phyloP scores from a whole-genome alignment of 2,329 filamentous ascomycete genomes.

The Neonectria hederae region DNA sequence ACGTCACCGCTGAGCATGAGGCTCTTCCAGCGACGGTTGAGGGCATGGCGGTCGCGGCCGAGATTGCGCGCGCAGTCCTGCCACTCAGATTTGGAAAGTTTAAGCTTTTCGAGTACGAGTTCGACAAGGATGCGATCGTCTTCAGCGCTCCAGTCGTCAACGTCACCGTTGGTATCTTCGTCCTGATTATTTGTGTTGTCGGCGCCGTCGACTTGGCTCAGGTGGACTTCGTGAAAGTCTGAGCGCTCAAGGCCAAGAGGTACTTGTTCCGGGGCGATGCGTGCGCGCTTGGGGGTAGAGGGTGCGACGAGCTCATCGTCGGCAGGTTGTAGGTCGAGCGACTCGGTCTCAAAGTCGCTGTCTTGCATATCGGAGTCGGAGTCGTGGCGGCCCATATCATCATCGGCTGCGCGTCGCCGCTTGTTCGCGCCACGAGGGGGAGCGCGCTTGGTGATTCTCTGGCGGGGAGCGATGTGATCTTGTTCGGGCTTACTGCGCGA shows the following conservation, averaged over 20 bases:
- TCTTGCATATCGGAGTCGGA: constrained; percentile 41
- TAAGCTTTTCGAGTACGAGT: constrained; percentile 72
- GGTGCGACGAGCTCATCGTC: constrained; percentile 46
- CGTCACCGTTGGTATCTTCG: constrained; percentile 56
- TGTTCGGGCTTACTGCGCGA: constrained; percentile 49
- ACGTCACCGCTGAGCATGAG: constrained; percentile 68
- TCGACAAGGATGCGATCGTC: constrained; percentile 74
- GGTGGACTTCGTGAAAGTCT: constrained; percentile 65
- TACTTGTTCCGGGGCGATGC: constrained; percentile 68
- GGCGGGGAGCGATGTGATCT: constrained; percentile 49
- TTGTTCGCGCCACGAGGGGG: constrained; percentile 62
- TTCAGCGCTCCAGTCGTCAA: constrained; percentile 66
- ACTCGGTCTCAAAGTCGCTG: constrained; percentile 51
- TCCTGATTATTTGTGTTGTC: constrained; percentile 47
- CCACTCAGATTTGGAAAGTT: constrained; percentile 72
- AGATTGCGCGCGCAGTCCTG: constrained; percentile 72
- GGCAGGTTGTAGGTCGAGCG: constrained; percentile 21
- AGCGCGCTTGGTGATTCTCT: constrained; percentile 63
- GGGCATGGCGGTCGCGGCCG: constrained; percentile 66
- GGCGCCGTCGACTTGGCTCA: constrained; percentile 42
- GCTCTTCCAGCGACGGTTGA: constrained; percentile 70
- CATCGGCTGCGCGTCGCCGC: constrained; percentile 59
- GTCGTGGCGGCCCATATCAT: constrained; percentile 54
- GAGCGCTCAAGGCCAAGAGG: constrained; percentile 67
- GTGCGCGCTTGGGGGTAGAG: constrained; percentile 67